Evolutionary conservation across 148 eudicot genomes (phyloP).

Genomic region (Suaeda aralocaspica): DNA sequence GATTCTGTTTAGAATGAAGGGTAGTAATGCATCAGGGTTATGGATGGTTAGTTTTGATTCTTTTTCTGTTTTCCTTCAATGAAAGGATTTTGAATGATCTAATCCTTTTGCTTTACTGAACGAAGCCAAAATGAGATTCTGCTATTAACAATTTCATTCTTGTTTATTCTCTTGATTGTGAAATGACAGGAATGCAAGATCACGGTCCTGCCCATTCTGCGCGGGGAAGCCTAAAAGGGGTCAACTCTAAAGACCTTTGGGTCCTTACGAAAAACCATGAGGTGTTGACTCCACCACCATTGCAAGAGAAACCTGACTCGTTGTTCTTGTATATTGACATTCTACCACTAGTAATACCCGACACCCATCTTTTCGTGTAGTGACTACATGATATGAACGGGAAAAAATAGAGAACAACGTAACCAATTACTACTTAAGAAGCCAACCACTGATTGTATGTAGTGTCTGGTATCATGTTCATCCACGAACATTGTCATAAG

Average conservation of each 20-base stretch:
- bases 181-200: constrained; percentile 56
- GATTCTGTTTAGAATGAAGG: neutral
- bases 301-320: constrained; percentile 54
- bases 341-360: constrained; percentile 48
- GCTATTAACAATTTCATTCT: neutral
- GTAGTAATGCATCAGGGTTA: neutral
- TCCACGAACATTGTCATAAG: neutral
- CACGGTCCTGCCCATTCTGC: constrained; percentile 87
- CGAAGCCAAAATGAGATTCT: neutral
- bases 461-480: constrained; percentile 23
- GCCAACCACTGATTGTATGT: constrained; percentile 25
- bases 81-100: neutral
- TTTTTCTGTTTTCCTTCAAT: neutral
- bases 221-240: constrained; percentile 74
- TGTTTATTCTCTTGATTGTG: neutral
- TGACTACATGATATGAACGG: constrained; percentile 57
- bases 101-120: neutral
- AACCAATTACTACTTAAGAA: constrained; percentile 7
- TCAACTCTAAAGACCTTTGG: constrained; percentile 72
- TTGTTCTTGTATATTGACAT: constrained; percentile 66
- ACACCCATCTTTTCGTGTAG: constrained; percentile 47
- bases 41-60: neutral
- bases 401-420: neutral
- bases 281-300: constrained; percentile 48
- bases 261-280: constrained; percentile 52